Conservation (phyloP, 108 stramenopile species). For the Nitzschia putrida region DNA sequence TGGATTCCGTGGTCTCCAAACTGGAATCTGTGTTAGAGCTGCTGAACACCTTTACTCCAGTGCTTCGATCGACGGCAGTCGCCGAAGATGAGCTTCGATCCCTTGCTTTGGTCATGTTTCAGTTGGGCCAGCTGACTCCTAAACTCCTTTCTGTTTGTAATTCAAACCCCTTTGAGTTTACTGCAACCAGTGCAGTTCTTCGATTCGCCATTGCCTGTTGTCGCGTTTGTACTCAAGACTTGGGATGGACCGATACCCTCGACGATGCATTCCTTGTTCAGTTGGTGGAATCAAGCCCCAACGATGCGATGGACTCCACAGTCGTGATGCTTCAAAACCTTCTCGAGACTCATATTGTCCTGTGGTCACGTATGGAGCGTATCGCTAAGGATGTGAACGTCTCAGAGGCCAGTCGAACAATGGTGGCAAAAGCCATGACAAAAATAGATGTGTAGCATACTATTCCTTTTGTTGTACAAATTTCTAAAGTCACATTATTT, state of each 20-base stretch:
- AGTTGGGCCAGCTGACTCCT: not conserved
- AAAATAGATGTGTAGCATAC: too few species aligned
- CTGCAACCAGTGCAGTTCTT: not conserved
- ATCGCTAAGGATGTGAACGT: too few species aligned
- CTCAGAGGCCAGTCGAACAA: too few species aligned
- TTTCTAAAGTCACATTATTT: too few species aligned
- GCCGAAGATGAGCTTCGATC: constrained; percentile 6
- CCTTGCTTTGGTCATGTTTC: not conserved
- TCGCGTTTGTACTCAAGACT: not conserved
- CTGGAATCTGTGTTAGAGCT: not conserved
- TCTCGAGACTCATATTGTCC: too few species aligned
- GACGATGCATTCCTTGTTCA: not conserved
- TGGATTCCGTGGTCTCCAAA: not conserved
- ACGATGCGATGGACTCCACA: too few species aligned
- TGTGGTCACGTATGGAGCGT: too few species aligned
- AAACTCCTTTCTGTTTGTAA: not conserved
- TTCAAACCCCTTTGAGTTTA: not conserved
- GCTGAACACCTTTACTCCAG: too few species aligned
- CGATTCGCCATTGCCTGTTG: not conserved
- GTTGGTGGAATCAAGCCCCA: not conserved
- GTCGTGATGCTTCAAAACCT: too few species aligned
- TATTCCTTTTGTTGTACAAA: too few species aligned
- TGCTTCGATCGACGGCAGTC: not conserved
- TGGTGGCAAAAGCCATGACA: too few species aligned
- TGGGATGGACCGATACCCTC: not conserved